A percentile compares a stretch with the other conserved stretches of the same genome.
Evolutionary conservation across 306 rosid genomes (phyloP).

Genomic region (Aeschynomene evenia): DNA sequence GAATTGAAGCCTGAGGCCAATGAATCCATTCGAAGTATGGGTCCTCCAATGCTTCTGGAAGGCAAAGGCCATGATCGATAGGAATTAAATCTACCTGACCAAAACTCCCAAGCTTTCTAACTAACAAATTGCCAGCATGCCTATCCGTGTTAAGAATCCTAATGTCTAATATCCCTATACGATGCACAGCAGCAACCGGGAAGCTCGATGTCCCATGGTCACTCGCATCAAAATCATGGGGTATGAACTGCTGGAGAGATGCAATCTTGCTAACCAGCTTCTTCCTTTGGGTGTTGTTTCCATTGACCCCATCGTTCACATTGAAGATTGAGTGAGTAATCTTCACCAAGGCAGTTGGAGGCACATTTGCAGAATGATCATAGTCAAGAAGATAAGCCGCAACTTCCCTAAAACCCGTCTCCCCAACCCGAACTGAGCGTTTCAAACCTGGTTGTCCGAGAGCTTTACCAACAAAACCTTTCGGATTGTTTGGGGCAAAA

Average conservation of each 20-base stretch:
- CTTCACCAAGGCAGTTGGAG: slow-evolving; percentile 92
- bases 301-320: slow-evolving; percentile 86
- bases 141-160: slow-evolving; percentile 97
- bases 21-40: slow-evolving; percentile 99
- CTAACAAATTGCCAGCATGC: slow-evolving; percentile 96
- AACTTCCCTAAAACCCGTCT: slow-evolving; percentile 94
- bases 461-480: slow-evolving; percentile 92
- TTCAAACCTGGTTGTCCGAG: slow-evolving; percentile 97
- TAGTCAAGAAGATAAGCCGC: slow-evolving; percentile 89
- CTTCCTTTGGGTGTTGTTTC: slow-evolving; percentile 58
- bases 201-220: slow-evolving; percentile 98
- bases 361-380: slow-evolving; percentile 90
- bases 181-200: slow-evolving; percentile 91
- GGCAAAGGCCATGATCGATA: slow-evolving; percentile 96
- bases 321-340: slow-evolving; percentile 93
- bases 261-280: slow-evolving; percentile 93
- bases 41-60: slow-evolving; percentile 92
- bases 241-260: slow-evolving; percentile 84
- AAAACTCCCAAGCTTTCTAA: slow-evolving; percentile 79
- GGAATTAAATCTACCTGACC: slow-evolving; percentile 94
- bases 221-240: slow-evolving; percentile 95
- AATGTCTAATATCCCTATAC: slow-evolving; percentile 91
- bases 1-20: slow-evolving; percentile 99
- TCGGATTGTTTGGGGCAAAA: slow-evolving; percentile 96
- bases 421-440: slow-evolving; percentile 93